Evolutionary conservation across 495 filamentous ascomycete genomes (phyloP).

Genomic region (Endocarpon pusillum): DNA sequence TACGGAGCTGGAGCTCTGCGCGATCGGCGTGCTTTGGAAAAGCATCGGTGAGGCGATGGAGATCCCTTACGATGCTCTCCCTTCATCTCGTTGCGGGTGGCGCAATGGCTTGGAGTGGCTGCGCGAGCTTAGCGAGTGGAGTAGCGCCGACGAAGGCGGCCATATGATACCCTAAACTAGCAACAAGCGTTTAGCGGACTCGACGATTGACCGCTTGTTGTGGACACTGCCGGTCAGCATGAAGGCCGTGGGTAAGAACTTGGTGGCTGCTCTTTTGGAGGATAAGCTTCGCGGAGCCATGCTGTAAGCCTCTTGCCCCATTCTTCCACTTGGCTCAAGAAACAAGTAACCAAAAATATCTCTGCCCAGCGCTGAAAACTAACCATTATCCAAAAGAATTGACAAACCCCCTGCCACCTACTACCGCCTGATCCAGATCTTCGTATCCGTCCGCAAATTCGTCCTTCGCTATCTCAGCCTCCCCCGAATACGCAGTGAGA

Average conservation of each 20-base stretch:
- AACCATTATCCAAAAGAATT: no score
- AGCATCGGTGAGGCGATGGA: conserved; percentile 25
- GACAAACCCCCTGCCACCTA: no score
- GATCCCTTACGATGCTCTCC: conserved; percentile 17
- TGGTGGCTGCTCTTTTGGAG: conserved; percentile 44
- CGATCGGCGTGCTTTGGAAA: conserved; percentile 23
- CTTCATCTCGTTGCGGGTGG: conserved; percentile 21
- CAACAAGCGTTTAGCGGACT: conserved; percentile 36
- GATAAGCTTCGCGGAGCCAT: conserved; percentile 45
- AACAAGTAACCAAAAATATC: no score
- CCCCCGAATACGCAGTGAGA: conserved; percentile 19
- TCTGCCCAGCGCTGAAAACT: no score
- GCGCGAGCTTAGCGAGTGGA: conserved; percentile 31
- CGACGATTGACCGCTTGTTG: conserved; percentile 39
- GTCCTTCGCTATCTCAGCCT: conserved; percentile 29
- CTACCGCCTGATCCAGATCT: no score
- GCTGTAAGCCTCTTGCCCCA: conserved; percentile 33
- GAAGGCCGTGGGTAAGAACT: conserved; percentile 30
- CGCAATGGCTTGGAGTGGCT: conserved; percentile 36
- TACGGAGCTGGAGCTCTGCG: conserved; percentile 24
- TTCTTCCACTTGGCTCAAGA: no score
- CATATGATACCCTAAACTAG: conserved; percentile 38
- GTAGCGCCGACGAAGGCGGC: conserved; percentile 27
- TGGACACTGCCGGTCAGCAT: conserved; percentile 35
- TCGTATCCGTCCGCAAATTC: conserved; percentile 27